Base-by-base conservation (phyloP, 306 rosid species). In the Prunus kanzakura region DNA sequence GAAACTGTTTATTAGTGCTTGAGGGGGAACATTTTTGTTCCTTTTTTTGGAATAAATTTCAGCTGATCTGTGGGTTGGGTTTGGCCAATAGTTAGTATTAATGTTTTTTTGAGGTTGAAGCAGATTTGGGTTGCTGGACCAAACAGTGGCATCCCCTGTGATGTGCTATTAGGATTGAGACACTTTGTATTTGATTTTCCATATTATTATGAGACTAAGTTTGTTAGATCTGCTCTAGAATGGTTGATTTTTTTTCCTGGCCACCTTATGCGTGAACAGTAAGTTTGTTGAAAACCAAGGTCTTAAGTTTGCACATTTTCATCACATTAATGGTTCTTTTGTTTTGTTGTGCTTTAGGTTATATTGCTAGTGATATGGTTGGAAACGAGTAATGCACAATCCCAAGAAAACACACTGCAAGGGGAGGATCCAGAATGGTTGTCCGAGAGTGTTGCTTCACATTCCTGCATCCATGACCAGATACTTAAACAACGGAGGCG, bases 401-500 rank as follows among this genome's bases (percentile, higher is more conserved):
- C 82, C 52, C 82, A 64, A 30, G 88, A 85, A 45, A 80, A 69
- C 68, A 80, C 70, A 71, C 74, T 66, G 77, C 90, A 84, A 78
- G 55, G 84, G 85, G 85, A 79, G 64, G 83, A 77, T 66, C 67
- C 73, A 20, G 90, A 80, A 72, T 77, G 65, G 82, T 88, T 78
- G 75, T 79, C 85, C 57, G 79, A 84, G 61, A 90, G 69, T 78
- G 76, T 90, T 78, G 91, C 85, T 65, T 90, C 95, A n/a, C 98
- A 94, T 80, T 89, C 98, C 25, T 94, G 98, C 84, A 94, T 94
- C 69, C 97, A 94, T 79, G 98, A 92, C 76, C 97, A 94, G 87
- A 94, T 94, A 81, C 85, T 94, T 15, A 93, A 90, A 84, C 95
- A 89, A 73, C 87, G 94, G 80, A 86, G 92, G 88, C 89, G 82